Base-by-base conservation (phyloP, 2,329 filamentous ascomycete species). In the Sporothrix variecibatus region DNA sequence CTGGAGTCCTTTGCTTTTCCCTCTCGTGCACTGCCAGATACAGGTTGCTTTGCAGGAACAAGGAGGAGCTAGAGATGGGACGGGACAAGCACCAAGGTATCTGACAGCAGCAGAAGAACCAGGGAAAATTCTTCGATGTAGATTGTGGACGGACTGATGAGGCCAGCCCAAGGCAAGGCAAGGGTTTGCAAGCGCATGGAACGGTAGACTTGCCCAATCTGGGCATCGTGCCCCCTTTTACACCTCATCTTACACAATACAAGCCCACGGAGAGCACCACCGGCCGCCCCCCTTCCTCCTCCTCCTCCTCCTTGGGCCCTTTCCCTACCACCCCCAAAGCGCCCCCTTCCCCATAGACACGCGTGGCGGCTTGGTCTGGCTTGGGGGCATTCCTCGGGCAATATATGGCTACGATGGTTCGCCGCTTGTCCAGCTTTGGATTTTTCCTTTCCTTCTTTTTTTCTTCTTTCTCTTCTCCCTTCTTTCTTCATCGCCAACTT, bases 171-270 rank as follows among this genome's bases (percentile, higher is more conserved):
- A 65, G 62, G 58, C 11, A 64, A 43, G 60, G 60, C 62, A 67
- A 67, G 62, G 62, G 62, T 46, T 23, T 40, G 20, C 38, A 67
- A 28, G 38, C 23, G 62, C 62, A 62, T 70, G 28, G 72, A 53
- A 51, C 71, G n/a, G 46, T 1, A 68, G 62, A n/a, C 71, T 58
- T 73, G 40, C 71, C 62, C 46, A 34, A 73, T 68, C 17, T 34
- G 28, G 71, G 23, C 38, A 73, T 68, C 62, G 53, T 60, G 62
- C 46, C 62, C 60, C 64, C 31, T 73, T 68, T 46, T 23, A 65
- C 60, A 65, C 20, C 26, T 72, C 71, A 72, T 67, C 31, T 67
- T 67, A 58, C 71, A 70, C 49, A 53, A 43, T 28, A 23, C 51
- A 65, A 11, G 34, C 28, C n/a, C 71, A 26, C 31, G 31, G 31